Base-by-base conservation (phyloP, 2,329 filamentous ascomycete species). In the Cladophialophora carrionii region DNA sequence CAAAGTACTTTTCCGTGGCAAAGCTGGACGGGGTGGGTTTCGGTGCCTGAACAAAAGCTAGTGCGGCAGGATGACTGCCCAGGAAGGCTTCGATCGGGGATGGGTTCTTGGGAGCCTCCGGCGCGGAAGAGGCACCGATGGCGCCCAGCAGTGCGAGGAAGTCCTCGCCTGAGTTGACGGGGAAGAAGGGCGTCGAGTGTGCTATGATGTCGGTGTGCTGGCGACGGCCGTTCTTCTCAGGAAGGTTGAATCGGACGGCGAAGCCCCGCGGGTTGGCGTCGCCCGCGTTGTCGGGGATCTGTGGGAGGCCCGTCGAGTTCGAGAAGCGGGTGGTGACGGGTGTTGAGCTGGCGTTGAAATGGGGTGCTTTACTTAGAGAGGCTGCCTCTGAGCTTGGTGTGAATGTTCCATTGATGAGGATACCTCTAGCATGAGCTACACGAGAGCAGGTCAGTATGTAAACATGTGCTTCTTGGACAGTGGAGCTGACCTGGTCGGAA, bases 381-480 rank as follows among this genome's bases (percentile, higher is more conserved):
- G 75, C 71, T 14, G 83, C 83, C 46, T 74, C 71, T 0, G 75
- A 2, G 1, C 79, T 79, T 2, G 84, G 84, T 1, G 75, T 81
- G 73, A 87, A 87, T 24, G 76, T 82, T 34, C 85, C 84, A 6
- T 74, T 81, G 10, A 84, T 73, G 43, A 86, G 76, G 32, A 79
- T 73, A 12, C 84, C 84, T 74, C 83, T 81, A 20, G 84, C 84
- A 66, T 87, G 84, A 9, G 83, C 84, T 84, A 74, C n/a, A n/a
- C 76, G 12, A 77, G 77, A 12, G 76, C 75, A 48, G 78, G 76
- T 29, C 73, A 73, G 5, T 76, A 41, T 65, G 72, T 57, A 79
- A 6, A 74, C 20, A 79, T 64, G n/a, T 31, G n/a, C 34, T 4
- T 22, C 37, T 14, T 3, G 8, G 34, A 22, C 17, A 14, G 37